Percentiles rank a stretch among this genome's conserved stretches.
phyloP scores from a whole-genome alignment of 352 stramenopile species.

The Phytophthora podocarpi region DNA sequence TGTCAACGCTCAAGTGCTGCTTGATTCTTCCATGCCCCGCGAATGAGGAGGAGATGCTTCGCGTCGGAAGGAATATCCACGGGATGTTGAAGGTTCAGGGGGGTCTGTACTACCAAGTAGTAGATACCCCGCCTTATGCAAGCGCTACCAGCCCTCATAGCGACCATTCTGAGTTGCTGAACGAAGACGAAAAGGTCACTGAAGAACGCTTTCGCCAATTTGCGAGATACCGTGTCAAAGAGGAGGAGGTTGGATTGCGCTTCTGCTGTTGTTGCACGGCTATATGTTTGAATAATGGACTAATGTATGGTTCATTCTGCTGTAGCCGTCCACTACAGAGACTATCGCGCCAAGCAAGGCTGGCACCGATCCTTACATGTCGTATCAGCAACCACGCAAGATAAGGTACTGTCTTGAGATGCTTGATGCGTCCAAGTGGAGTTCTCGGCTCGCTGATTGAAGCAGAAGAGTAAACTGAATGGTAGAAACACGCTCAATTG shows the following conservation, averaged over 20 bases:
- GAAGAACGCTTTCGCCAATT: constrained; percentile 76
- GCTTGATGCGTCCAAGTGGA: constrained; percentile 55
- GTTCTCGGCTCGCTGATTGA: not conserved
- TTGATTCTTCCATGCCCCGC: constrained; percentile 65
- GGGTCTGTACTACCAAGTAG: constrained; percentile 67
- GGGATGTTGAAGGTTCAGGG: constrained; percentile 65
- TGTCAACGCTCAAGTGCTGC: constrained; percentile 68
- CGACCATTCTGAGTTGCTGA: constrained; percentile 36
- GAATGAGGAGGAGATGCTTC: constrained; percentile 69
- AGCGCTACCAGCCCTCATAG: not conserved
- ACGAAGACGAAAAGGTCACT: constrained; percentile 61
- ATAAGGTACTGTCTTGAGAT: constrained; percentile 61
- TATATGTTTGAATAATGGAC: not conserved
- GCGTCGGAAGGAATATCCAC: constrained; percentile 74
- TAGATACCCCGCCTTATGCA: constrained; percentile 18
- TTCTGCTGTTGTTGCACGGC: not conserved
- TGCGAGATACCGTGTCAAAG: constrained; percentile 65
- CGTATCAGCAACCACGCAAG: constrained; percentile 66
- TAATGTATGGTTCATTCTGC: not conserved
- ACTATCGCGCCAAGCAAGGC: constrained; percentile 32
- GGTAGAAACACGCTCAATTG: too few species aligned
- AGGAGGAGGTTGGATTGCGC: constrained; percentile 43
- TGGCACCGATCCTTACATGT: constrained; percentile 56
- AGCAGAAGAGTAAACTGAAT: too few species aligned
- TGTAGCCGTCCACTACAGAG: constrained; percentile 21